Conservation (phyloP, 2,329 filamentous ascomycete species). For the Tolypocladium tundrense region DNA sequence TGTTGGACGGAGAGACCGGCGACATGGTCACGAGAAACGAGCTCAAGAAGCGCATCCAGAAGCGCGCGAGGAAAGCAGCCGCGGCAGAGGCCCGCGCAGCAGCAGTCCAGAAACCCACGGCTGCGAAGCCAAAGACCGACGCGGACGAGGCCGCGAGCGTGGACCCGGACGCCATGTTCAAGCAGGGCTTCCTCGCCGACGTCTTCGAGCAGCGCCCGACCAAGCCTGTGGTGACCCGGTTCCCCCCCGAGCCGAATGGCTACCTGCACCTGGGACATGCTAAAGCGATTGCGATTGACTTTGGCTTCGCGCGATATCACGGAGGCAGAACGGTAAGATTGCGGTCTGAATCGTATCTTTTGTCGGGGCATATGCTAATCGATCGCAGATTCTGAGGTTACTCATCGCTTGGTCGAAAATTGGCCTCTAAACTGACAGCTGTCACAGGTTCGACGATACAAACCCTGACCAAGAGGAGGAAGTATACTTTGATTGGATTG, state of each 20-base stretch:
- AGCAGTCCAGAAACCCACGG: no score
- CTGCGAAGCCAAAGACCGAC: no score
- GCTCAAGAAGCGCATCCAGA: no score
- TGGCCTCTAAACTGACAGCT: slow-evolving; percentile 3
- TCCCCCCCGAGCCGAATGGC: slow-evolving; percentile 84
- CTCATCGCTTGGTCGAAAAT: no score
- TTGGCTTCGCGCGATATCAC: slow-evolving; percentile 81
- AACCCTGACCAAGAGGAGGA: slow-evolving; percentile 92
- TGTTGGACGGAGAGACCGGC: no score
- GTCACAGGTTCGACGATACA: slow-evolving; percentile 72
- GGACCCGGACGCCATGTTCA: slow-evolving; percentile 59
- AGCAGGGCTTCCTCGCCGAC: slow-evolving; percentile 63
- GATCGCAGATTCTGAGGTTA: not conserved
- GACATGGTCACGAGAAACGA: no score
- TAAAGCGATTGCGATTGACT: slow-evolving; percentile 94
- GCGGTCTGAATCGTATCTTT: no score
- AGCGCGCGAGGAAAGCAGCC: no score
- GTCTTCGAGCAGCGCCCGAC: slow-evolving; percentile 59
- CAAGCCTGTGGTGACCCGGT: slow-evolving; percentile 58
- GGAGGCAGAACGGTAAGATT: slow-evolving; percentile 38
- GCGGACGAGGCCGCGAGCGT: no score
- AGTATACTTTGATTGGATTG: slow-evolving; percentile 77
- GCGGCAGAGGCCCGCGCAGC: no score
- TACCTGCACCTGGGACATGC: slow-evolving; percentile 92
- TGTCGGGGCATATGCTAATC: not conserved